Evolutionary conservation across 108 stramenopile species (phyloP), one percentile per base, ranked within the genome.

Genomic region (Skeletonema menzelii): DNA sequence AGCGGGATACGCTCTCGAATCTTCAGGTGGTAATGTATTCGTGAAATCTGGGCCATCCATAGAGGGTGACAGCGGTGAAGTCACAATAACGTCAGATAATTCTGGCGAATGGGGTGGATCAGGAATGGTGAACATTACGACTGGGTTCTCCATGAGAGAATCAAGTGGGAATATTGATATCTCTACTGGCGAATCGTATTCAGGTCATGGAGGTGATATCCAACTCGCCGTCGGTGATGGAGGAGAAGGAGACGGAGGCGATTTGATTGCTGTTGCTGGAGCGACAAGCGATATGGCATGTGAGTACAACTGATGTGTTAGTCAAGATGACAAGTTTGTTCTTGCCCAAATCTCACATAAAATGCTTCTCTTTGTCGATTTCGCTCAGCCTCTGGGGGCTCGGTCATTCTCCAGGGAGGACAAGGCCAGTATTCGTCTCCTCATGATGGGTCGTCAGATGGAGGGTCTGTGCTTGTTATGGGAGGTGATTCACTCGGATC

Each of bases 401-500:
- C 42, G 27, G 65, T 47, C 5, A 24, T 55, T 31, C 42, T 66
- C 13, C 65, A 66, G 35, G 57, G 32, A 67, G 75, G 75, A 11
- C 19, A 44, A 32, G 75, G 75, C 22, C 58, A 24, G 37, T 59
- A 67, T 26, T 58, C 56, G 40, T 20, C 40, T 14, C 38, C 58
- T n/a, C 57, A 65, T 3, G 56, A 68, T 27, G 59, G 59, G 15
- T 22, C 66, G 15, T 22, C 66, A 5, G 67, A 47, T 35, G 75
- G 75, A 20, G 67, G 67, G n/a, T 68, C 61, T 19, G 66, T 76
- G 7, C 35, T 32, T 14, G 7, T 76, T 2, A 37, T 17, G 30
- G 75, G 58, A 17, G 75, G 75, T 17, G 35, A 68, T 17, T 55
- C 61, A 8, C 56, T 42, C 27, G 75, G 75, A 15, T 35, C 27